Evolutionary conservation across 306 rosid genomes (phyloP), one percentile per base, ranked within the genome.

Genomic region (Alnus rubra): DNA sequence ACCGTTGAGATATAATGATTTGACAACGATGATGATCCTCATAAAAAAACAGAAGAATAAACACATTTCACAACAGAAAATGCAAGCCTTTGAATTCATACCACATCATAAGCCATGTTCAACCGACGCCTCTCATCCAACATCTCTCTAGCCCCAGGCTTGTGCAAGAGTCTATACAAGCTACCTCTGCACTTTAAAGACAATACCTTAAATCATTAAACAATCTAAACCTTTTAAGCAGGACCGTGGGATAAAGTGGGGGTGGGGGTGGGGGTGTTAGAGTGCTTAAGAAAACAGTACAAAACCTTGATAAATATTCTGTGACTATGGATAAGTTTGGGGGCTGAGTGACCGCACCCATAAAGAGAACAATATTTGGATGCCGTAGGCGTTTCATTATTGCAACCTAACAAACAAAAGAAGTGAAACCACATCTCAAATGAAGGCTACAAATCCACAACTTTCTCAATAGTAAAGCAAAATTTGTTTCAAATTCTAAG

Each of bases 261-360:
- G 59, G 42, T 28, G 16, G 35, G 54, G 79, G 63, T 14, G 60
- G 47, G 28, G 28, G 28, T 23, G 28, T 23, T 39, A 56, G 49
- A 53, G 49, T 64, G 73, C 51, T 56, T 79, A 77, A 62, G 77
- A 80, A 69, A 65, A 58, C 60, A 59, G 19, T 48, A 78, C 54
- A 70, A 82, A 82, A 95, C 99, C 99, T 95, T 79, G 99, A 90
- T 82, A 95, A 85, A 88, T 96, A 96, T 87, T 96, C 99, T 1
- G 98, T 96, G 87, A 96, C 99, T 74, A 96, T 96, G 75, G 99
- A 96, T 79, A 96, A 82, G 86, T 96, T 93, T 47, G 99, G 99
- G 58, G 93, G 99, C 80, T 91, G 90, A 16, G 96, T 96, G 80
- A 96, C 99, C 49, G 99, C 99, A 28, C 99, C 99, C 99, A 96